Percentiles rank a stretch among this genome's conserved stretches.
Conservation (phyloP, 129 eudicot species). For the Deinandra increscens region DNA sequence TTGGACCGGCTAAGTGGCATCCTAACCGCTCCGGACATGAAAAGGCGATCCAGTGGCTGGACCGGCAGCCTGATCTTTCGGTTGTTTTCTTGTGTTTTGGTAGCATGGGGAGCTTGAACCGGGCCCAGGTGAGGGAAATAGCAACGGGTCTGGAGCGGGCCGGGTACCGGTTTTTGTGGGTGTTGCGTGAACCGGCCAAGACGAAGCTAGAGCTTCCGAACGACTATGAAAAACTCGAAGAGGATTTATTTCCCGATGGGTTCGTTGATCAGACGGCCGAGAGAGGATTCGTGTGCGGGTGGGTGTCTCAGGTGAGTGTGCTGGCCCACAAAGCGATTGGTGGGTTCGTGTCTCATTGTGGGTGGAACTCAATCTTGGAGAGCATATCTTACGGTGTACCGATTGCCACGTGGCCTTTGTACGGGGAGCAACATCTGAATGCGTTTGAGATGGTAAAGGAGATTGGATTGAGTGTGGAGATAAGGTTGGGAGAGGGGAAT, state of each 20-base stretch:
- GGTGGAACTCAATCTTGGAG: slow-evolving; percentile 43
- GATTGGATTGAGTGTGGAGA: slow-evolving; percentile 32
- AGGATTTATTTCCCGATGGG: slow-evolving; percentile 32
- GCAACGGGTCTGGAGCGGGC: slow-evolving; percentile 32
- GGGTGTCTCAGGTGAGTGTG: slow-evolving; percentile 46
- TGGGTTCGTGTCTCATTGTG: slow-evolving; percentile 51
- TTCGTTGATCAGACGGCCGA: slow-evolving; percentile 27
- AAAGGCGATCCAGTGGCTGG: slow-evolving; percentile 25
- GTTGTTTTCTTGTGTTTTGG: slow-evolving; percentile 55
- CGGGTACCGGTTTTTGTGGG: slow-evolving; percentile 45
- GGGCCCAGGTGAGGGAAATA: slow-evolving; percentile 29
- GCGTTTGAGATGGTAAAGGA: slow-evolving; percentile 40
- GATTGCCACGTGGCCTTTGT: slow-evolving; percentile 43
- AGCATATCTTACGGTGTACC: slow-evolving; percentile 34
- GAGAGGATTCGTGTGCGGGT: slow-evolving; percentile 36
- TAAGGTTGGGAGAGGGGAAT: slow-evolving; percentile 10
- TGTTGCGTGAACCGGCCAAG: slow-evolving; percentile 24
- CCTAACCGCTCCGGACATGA: slow-evolving; percentile 17
- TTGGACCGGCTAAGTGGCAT: slow-evolving; percentile 30
- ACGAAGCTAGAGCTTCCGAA: not conserved
- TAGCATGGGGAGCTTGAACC: slow-evolving; percentile 34
- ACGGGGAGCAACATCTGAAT: slow-evolving; percentile 44
- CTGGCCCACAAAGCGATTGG: slow-evolving; percentile 34
- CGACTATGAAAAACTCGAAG: slow-evolving; percentile 21
- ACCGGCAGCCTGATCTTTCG: slow-evolving; percentile 32